Base-by-base conservation (phyloP, 2,329 filamentous ascomycete species). In the Colletotrichum sp. region DNA sequence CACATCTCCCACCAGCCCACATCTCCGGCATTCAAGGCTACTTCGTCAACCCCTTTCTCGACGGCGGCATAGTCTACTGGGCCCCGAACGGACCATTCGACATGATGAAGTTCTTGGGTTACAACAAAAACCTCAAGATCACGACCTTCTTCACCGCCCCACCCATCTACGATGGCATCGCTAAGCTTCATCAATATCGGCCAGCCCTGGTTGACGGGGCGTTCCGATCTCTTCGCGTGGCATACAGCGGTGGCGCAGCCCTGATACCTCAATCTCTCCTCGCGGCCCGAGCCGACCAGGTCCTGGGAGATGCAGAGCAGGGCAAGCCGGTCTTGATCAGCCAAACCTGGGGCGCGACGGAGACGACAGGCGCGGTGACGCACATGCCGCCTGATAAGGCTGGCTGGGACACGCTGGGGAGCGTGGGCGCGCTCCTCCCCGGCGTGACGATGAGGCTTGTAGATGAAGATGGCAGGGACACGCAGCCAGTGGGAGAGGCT, bases 21-120 rank as follows among this genome's bases (percentile, higher is more conserved):
- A 66, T 77, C 18, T 60, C 66, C 6, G 75, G 75, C 26, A 39
- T 75, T 0, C 75, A 71, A 57, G 60, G 60, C 49, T 77, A 77
- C 39, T 75, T 77, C 65, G 57, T 70, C 49, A 67, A 63, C 21
- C 57, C 49, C 18, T 62, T 67, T 8, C 59, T 59, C 30, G 64
- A 57, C 21, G 71, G 65, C 30, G 75, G 75, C 30, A 62, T 69
- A 2, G 60, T 66, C 18, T 77, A 62, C 60, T 77, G 75, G 75
- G 66, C 30, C n/a, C 74, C 34, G 2, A 66, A 5, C 16, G 59
- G 59, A 6, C 28, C 18, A 21, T 63, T 63, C 59, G 30, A 63
- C 30, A 36, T 77, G 18, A n/a, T 67, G 39, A 52, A 69, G 49
- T 74, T 77, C 49, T 30, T 74, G 7, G 16, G 18, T 4, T 36